Base-by-base conservation (phyloP, 2,329 filamentous ascomycete species). In the Erysiphe pulchra region DNA sequence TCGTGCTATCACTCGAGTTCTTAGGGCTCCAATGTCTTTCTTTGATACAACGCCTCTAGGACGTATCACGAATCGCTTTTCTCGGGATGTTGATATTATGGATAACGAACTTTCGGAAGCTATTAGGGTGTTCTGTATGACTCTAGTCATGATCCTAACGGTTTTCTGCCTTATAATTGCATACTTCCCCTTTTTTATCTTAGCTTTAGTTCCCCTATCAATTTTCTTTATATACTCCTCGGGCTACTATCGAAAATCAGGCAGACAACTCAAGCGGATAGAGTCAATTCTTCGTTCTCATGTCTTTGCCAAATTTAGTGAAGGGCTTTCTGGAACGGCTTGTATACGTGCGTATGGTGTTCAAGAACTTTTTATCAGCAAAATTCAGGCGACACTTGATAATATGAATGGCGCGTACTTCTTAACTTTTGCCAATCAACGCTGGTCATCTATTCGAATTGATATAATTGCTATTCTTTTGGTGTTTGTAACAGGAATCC, bases 21-120 rank as follows among this genome's bases (percentile, higher is more conserved):
- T 78, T n/a, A 67, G 74, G 24, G 74, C 74, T 2, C 74, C 74
- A n/a, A 77, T 78, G 84, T 80, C 81, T 4, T 95, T 95, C 64
- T 95, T 95, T 63, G 90, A 98, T 55, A 95, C 90, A 0, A 95
- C 90, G 0, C 90, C 90, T 0, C 70, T 95, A 1, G 90, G 90
- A 17, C 79, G 87, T 34, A 94, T 95, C 59, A 93, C 85, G 18
- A 95, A 95, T 60, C 81, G 90, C 14, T 95, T 95, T 62, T 92
- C 84, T 31, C 80, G 87, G 53, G 90, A 98, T 56, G 81, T 95
- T 37, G 84, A 94, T 56, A 83, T 90, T 47, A 92, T 95, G 84
- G 90, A 95, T 63, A 93, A 93, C 60, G 83, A 77, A 47, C 64
- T 94, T 39, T 80, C 80, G 0, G 87, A 94, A 55, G 79, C 83